These are phyloP conservation scores for Venturia effusa DNA, from an alignment of 2,329 filamentous ascomycete genomes.

Conservation along the genomic window DNA sequence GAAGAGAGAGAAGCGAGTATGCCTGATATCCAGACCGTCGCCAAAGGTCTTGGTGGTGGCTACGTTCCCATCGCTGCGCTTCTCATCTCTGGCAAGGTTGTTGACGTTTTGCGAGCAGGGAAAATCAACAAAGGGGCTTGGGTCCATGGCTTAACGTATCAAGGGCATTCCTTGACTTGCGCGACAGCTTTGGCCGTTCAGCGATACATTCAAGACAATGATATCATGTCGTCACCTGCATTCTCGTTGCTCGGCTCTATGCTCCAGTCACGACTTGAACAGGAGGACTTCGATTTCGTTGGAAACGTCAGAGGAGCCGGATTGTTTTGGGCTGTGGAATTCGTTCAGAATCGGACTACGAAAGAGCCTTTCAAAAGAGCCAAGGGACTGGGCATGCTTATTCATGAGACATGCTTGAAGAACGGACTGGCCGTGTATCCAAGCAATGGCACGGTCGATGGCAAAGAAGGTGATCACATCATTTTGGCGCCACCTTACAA, in stretches of 20 bases:
- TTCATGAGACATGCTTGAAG: slow-evolving; percentile 24
- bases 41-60: slow-evolving; percentile 43
- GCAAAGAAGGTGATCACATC: slow-evolving; percentile 10
- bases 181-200: slow-evolving; percentile 33
- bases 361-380: slow-evolving; percentile 28
- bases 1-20: slow-evolving; percentile 33
- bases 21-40: slow-evolving; percentile 56
- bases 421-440: slow-evolving; percentile 22
- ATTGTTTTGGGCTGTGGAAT: slow-evolving; percentile 38
- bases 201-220: slow-evolving; percentile 25
- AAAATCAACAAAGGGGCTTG: neutral
- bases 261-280: slow-evolving; percentile 22
- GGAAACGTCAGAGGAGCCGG: slow-evolving; percentile 34
- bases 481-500: slow-evolving; percentile 10
- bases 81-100: slow-evolving; percentile 1
- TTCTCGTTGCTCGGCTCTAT: slow-evolving; percentile 21
- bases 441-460: slow-evolving; percentile 10
- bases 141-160: slow-evolving; percentile 17
- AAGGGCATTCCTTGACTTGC: slow-evolving; percentile 30
- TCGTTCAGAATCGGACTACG: slow-evolving; percentile 29
- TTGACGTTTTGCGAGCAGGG: slow-evolving; percentile 5
- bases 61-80: slow-evolving; percentile 9
- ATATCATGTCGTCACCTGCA: slow-evolving; percentile 27
- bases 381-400: slow-evolving; percentile 22
- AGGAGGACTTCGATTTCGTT: slow-evolving; percentile 26